A percentile compares a stretch with the other conserved stretches of the same genome.
Evolutionary conservation across 192 early-diverging fungal species (phyloP).

Genomic region (Gorgonomyces haynaldii): DNA sequence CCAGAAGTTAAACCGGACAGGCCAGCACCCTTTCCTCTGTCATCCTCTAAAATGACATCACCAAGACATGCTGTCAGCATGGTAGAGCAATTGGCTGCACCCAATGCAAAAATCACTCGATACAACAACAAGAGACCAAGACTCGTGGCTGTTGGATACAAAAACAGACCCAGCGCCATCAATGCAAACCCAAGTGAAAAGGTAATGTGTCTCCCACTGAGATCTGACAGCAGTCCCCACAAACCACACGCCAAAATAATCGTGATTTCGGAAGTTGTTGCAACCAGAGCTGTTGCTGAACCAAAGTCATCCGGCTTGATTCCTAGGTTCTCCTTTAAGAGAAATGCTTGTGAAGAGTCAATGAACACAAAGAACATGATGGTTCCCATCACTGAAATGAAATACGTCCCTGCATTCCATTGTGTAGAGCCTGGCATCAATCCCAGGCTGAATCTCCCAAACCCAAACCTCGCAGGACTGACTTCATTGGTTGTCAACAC

Average conservation of each 20-base stretch:
- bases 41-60: conserved; percentile 20
- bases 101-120: conserved; percentile 56
- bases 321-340: conserved; percentile 25
- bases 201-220: conserved; percentile 40
- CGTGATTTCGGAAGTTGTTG: conserved; percentile 39
- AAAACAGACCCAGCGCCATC: conserved; percentile 37
- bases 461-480: no score
- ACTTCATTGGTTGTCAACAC: no score
- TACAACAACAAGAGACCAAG: conserved; percentile 45
- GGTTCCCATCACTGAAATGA: conserved; percentile 19
- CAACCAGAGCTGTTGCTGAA: conserved; percentile 26
- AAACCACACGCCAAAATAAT: conserved; percentile 29
- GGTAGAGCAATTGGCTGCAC: conserved; percentile 42
- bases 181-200: conserved; percentile 37
- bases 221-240: conserved; percentile 40
- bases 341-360: conserved; percentile 28
- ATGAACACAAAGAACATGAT: conserved; percentile 39
- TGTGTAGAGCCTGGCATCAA: background rate
- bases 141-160: conserved; percentile 36
- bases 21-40: conserved; percentile 33
- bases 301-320: conserved; percentile 22
- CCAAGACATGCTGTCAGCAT: conserved; percentile 61
- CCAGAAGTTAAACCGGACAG: conserved; percentile 51
- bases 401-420: conserved; percentile 8
- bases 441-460: background rate